Evolutionary conservation across 768 basidiomycete genomes (phyloP), one percentile per base, ranked within the genome.

Genomic region (Lactarius trivialis): DNA sequence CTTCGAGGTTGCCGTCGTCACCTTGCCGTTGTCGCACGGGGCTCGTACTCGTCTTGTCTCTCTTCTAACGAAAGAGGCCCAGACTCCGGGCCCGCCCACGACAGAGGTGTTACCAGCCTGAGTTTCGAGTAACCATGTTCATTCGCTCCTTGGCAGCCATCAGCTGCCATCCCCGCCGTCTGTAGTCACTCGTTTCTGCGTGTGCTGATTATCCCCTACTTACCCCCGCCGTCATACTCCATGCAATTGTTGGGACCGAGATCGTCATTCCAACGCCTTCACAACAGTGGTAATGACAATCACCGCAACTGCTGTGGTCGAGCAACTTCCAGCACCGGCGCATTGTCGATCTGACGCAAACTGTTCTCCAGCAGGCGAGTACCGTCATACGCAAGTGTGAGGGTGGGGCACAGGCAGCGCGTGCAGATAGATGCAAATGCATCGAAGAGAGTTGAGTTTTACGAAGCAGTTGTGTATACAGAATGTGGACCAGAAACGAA

Each of bases 201-300:
- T 7, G 19, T 41, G 19, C 19, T 41, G 39, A 3, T 41, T 8
- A 9, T 45, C 43, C 43, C 9, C 9, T 43, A 45, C 8, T n/a
- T n/a, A n/a, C n/a, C 39, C 4, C 9, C 41, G 11, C 9, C 9
- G 21, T 12, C 21, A 12, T 11, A 12, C 17, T 21, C n/a, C 41
- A 9, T 9, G n/a, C 9, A 9, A 43, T 21, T 9, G n/a, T 17
- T 7, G 15, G 17, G 19, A 43, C 41, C 93, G 64, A 99, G 76
- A 71, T 98, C 96, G 0, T 93, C 96, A 33, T 99, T 7, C 94
- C 4, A 98, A 78, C 74, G 96, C 91, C 75, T 96, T 98, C 70
- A 97, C 92, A 64, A 98, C 96, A 0, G 89, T 85, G 0, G 93
- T 80, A 68, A 97, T 98, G n/a, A n/a, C n/a, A 7, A 34, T 4